Evolutionary conservation across 2,329 filamentous ascomycete species (phyloP).

Genomic region (Albophoma yamanashiensis): DNA sequence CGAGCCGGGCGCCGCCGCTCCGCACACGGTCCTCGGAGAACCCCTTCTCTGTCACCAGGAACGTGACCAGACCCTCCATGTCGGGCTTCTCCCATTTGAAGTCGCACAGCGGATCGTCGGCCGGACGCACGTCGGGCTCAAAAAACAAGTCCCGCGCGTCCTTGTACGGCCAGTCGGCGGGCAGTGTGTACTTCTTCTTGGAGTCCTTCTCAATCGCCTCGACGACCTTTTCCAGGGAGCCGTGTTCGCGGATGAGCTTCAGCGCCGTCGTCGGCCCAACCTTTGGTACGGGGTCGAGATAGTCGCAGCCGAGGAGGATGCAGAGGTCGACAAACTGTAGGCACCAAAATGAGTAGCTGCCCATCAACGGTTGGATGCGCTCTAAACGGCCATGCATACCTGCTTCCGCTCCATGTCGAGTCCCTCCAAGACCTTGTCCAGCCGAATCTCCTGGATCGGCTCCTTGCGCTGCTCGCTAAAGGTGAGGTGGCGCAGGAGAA

Average conservation of each 20-base stretch:
- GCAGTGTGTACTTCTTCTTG: conserved; percentile 72
- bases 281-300: conserved; percentile 92
- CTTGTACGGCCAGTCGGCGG: conserved; percentile 93
- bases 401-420: conserved; percentile 79
- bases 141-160: conserved; percentile 90
- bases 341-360: not conserved
- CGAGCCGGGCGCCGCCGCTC: conserved; percentile 62
- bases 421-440: conserved; percentile 79
- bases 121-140: conserved; percentile 74
- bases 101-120: conserved; percentile 79
- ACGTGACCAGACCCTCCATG: conserved; percentile 79
- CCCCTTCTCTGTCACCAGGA: conserved; percentile 85
- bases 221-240: conserved; percentile 76
- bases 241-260: conserved; percentile 89
- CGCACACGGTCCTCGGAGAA: conserved; percentile 94
- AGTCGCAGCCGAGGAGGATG: conserved; percentile 95
- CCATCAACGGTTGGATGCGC: not conserved
- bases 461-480: conserved; percentile 97
- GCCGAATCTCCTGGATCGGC: conserved; percentile 88
- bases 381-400: conserved; percentile 32
- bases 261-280: conserved; percentile 85
- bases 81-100: conserved; percentile 98
- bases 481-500: conserved; percentile 83
- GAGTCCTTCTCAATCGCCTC: conserved; percentile 66
- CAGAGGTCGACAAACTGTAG: conserved; percentile 89